Evolutionary conservation across 805 yeast genomes (phyloP).

Genomic region (Cyberlindnera japonica): DNA sequence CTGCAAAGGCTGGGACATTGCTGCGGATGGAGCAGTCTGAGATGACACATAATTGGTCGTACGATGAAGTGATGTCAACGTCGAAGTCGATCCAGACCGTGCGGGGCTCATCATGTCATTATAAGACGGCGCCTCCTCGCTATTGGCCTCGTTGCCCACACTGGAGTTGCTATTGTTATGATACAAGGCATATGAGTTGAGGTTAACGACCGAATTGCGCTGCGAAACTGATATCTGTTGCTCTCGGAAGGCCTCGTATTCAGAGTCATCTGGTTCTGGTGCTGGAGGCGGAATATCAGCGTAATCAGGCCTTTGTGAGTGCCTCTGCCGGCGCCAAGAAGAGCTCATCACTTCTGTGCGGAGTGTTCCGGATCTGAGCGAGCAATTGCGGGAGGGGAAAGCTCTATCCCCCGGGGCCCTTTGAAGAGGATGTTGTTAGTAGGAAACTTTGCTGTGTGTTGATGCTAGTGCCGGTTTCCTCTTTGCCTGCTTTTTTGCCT

Average conservation of each 20-base stretch:
- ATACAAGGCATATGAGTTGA: background rate
- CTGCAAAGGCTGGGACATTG: too few species aligned
- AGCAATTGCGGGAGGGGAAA: too few species aligned
- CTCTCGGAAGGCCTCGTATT: slow-evolving; percentile 23
- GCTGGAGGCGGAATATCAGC: slow-evolving; percentile 42
- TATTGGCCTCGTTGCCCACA: too few species aligned
- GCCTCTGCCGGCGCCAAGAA: slow-evolving; percentile 1
- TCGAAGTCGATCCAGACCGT: background rate
- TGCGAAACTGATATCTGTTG: slow-evolving; percentile 11
- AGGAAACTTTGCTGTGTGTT: too few species aligned
- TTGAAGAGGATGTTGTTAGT: too few species aligned
- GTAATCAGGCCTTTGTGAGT: slow-evolving; percentile 18
- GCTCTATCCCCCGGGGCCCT: too few species aligned
- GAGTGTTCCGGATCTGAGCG: too few species aligned
- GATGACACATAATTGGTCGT: background rate
- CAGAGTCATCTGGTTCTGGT: slow-evolving; percentile 26
- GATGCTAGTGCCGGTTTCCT: too few species aligned
- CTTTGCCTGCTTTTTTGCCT: too few species aligned
- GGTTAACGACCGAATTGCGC: slow-evolving; percentile 6
- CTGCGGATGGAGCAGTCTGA: background rate
- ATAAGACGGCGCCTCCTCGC: slow-evolving; percentile 6
- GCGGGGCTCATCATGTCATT: slow-evolving; percentile 8
- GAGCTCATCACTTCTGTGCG: background rate
- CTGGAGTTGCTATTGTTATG: too few species aligned
- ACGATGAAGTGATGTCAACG: background rate